Conservation (phyloP, 768 basidiomycete genomes). For the Boletus pseudopeckii region DNA sequence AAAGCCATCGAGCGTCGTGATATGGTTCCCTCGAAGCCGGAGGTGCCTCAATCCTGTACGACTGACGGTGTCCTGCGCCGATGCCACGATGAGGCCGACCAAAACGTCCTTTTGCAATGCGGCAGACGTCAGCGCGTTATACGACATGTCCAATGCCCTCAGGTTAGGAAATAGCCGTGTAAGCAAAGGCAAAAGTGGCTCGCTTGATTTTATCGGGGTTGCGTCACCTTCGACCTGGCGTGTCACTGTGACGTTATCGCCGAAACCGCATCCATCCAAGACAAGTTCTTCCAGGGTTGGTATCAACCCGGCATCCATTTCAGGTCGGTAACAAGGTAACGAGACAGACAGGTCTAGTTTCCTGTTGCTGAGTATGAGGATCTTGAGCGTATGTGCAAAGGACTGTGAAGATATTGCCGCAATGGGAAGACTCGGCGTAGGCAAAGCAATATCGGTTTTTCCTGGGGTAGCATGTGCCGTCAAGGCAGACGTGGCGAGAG, state of each 20-base stretch:
- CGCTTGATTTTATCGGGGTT: slow-evolving; percentile 43
- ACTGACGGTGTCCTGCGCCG: slow-evolving; percentile 22
- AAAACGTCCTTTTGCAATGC: slow-evolving; percentile 50
- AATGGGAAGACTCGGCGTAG: slow-evolving; percentile 68
- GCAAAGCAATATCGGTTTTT: slow-evolving; percentile 49
- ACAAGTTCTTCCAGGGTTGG: slow-evolving; percentile 71
- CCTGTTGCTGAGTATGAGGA: slow-evolving; percentile 59
- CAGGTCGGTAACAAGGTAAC: slow-evolving; percentile 41
- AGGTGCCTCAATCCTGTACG: slow-evolving; percentile 63
- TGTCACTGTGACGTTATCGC: slow-evolving; percentile 53
- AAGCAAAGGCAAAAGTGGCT: slow-evolving; percentile 57
- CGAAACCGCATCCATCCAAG: slow-evolving; percentile 69
- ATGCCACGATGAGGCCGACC: slow-evolving; percentile 48
- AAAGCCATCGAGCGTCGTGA: slow-evolving; percentile 62
- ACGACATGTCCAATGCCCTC: slow-evolving; percentile 68
- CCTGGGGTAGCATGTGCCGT: slow-evolving; percentile 10
- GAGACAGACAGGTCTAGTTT: slow-evolving; percentile 63
- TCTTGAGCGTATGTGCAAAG: slow-evolving; percentile 55
- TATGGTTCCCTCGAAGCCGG: slow-evolving; percentile 63
- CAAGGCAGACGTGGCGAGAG: slow-evolving; percentile 37
- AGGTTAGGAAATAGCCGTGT: slow-evolving; percentile 68
- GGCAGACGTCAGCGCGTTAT: slow-evolving; percentile 59
- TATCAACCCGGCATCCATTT: slow-evolving; percentile 41
- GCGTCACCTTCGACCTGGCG: slow-evolving; percentile 32
- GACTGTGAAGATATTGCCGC: slow-evolving; percentile 55